Evolutionary conservation across 2,329 filamentous ascomycete genomes (phyloP).

Genomic region (Arthrobotrys musiformis): DNA sequence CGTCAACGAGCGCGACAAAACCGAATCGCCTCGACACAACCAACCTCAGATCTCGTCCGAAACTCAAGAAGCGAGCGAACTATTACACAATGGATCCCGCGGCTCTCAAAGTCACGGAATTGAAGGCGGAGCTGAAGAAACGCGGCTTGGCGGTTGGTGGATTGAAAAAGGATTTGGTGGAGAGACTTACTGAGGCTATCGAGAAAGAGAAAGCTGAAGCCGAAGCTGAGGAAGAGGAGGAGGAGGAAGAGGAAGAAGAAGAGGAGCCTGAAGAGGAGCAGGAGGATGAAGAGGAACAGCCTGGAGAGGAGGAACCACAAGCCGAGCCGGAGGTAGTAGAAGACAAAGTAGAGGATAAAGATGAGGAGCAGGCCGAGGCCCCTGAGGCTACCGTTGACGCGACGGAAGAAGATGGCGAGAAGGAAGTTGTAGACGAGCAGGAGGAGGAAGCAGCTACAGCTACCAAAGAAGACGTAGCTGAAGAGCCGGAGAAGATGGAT

Average conservation of each 20-base stretch:
- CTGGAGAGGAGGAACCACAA: conserved; percentile 56
- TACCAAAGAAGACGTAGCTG: conserved; percentile 1
- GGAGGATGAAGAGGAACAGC: not conserved
- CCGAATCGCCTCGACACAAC: not conserved
- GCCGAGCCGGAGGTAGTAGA: conserved; percentile 60
- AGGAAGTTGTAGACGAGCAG: conserved; percentile 15
- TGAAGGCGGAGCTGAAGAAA: conserved; percentile 78
- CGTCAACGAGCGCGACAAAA: not conserved
- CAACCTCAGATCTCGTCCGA: not conserved
- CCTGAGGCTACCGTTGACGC: conserved; percentile 7
- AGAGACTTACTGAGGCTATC: conserved; percentile 68
- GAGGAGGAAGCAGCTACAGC: not conserved
- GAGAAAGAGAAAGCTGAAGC: conserved; percentile 62
- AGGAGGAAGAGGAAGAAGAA: conserved; percentile 32
- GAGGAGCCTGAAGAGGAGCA: conserved; percentile 42
- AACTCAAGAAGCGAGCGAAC: not conserved
- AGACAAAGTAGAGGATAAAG: conserved; percentile 38
- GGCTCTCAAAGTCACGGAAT: conserved; percentile 75
- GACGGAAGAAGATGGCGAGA: conserved; percentile 16
- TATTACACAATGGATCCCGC: conserved; percentile 56
- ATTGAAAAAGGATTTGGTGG: conserved; percentile 77
- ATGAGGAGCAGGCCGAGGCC: conserved; percentile 22
- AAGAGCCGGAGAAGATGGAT: conserved; percentile 24
- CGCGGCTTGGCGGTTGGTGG: conserved; percentile 76
- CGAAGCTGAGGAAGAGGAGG: conserved; percentile 57